phyloP scores from a whole-genome alignment of 768 basidiomycete genomes.

The Rhodotorula graminis region DNA sequence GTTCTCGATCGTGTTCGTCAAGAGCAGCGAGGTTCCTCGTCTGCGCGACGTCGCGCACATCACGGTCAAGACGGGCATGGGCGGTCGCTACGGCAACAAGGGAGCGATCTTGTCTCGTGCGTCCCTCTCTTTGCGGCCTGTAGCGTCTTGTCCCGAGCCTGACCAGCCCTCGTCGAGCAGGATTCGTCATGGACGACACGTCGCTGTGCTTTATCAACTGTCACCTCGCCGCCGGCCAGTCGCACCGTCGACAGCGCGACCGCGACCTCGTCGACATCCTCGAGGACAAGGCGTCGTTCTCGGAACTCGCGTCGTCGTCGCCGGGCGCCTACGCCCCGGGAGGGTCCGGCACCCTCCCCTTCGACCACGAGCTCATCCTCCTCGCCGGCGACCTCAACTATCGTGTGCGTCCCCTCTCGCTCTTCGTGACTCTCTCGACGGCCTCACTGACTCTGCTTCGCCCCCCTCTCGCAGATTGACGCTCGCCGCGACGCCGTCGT shows the following conservation, averaged over 20 bases:
- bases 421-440: too few relatives aligned
- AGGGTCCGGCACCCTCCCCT: conserved; percentile 83
- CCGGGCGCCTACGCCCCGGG: conserved; percentile 76
- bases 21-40: conserved; percentile 57
- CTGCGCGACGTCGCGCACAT: conserved; percentile 54
- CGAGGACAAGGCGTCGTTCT: conserved; percentile 71
- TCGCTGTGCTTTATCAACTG: conserved; percentile 94
- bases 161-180: background rate
- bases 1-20: conserved; percentile 67
- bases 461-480: conserved; percentile 60
- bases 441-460: too few relatives aligned
- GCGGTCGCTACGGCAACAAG: conserved; percentile 92
- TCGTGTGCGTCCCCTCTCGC: conserved; percentile 49
- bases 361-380: conserved; percentile 92
- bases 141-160: too few relatives aligned
- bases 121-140: too few relatives aligned
- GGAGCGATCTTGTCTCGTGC: conserved; percentile 47
- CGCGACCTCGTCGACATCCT: conserved; percentile 80
- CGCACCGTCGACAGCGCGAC: conserved; percentile 72
- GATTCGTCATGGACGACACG: conserved; percentile 84
- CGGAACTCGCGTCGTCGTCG: conserved; percentile 49
- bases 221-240: conserved; percentile 86
- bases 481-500: conserved; percentile 79
- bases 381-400: conserved; percentile 91
- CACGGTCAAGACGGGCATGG: conserved; percentile 85